Base-by-base conservation (phyloP, 177 flowering plant genomes). In the Vitis hybrid region DNA sequence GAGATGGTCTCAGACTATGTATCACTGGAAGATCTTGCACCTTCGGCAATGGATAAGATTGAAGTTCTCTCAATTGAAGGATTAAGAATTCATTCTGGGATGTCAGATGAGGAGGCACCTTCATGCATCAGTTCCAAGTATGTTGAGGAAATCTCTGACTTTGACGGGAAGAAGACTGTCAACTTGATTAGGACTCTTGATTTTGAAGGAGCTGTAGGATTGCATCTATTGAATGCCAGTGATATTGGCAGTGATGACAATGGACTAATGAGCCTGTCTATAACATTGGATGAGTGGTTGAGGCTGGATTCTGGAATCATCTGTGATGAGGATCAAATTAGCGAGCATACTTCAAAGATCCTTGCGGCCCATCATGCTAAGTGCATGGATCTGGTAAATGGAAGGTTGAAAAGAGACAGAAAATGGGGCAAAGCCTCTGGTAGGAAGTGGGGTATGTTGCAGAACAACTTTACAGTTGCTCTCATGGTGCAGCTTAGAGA, bases 221-320 rank as follows among this genome's bases (percentile, higher is more conserved):
- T 67, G 59, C 65, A 68, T 18, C 13, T 61, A 8, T 52, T 40
- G 8, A 67, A 73, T 48, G 24, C 52, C 56, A 49, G 5, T 6
- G 71, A 76, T n/a, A 52, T 3, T 51, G 65, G 14, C 15, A 13
- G 15, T 69, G 67, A 76, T 48, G 74, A 46, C 32, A 68, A 77
- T 64, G 79, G 56, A 40, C 69, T 84, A 52, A 40, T 85, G 70
- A 74, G 69, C 40, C 50, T 80, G 3, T 83, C 82, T 59, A 2
- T 87, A 59, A 64, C 83, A 52, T 52, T 87, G 60, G 84, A 85
- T 13, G 82, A 85, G 64, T 87, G 90, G 88, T 73, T 82, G 57
- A 78, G 46, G 67, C 78, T 85, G 32, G 87, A 85, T 74, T 59
- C 79, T 67, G 82, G 82, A 56, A 67, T 73, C 21, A 32, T 70